A percentile compares a stretch with the other conserved stretches of the same genome.
These are phyloP conservation scores for Rhodosorus marinus DNA, from an alignment of 23 red algal genomes.

Conservation along the genomic window DNA sequence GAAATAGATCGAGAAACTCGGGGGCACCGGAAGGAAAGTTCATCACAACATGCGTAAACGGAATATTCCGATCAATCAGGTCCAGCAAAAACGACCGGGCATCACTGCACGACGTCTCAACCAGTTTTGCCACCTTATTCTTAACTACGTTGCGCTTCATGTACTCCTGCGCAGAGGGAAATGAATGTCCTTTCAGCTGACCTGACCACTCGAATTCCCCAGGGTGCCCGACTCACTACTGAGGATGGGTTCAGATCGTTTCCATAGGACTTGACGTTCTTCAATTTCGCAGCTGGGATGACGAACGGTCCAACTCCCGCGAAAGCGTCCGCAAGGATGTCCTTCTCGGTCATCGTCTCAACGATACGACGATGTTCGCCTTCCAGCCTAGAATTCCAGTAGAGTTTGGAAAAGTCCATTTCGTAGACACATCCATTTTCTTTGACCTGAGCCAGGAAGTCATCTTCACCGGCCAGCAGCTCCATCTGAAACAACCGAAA, in stretches of 20 bases:
- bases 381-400: constrained; percentile 97
- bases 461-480: constrained; percentile 40
- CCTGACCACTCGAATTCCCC: no score
- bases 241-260: constrained; percentile 75
- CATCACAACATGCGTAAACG: constrained; percentile 52
- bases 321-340: constrained; percentile 73
- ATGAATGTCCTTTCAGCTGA: no score
- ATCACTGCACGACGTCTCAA: constrained; percentile 21
- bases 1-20: constrained; percentile 53
- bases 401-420: constrained; percentile 54
- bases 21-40: constrained; percentile 65
- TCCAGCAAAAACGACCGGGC: constrained; percentile 38
- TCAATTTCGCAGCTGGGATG: constrained; percentile 27
- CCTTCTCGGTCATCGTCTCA: constrained; percentile 1
- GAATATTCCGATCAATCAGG: constrained; percentile 14
- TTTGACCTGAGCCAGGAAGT: constrained; percentile 28
- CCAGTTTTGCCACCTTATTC: constrained; percentile 19
- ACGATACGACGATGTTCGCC: constrained; percentile 69
- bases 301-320: constrained; percentile 90
- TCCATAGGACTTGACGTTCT: constrained; percentile 33
- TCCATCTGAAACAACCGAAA: constrained; percentile 87
- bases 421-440: constrained; percentile 77
- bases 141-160: constrained; percentile 30
- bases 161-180: no score
- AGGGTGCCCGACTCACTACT: no score